A percentile compares a stretch with the other conserved stretches of the same genome.
Conservation (phyloP, 164 flowering plant genomes). For the Tinospora cordifolia region DNA sequence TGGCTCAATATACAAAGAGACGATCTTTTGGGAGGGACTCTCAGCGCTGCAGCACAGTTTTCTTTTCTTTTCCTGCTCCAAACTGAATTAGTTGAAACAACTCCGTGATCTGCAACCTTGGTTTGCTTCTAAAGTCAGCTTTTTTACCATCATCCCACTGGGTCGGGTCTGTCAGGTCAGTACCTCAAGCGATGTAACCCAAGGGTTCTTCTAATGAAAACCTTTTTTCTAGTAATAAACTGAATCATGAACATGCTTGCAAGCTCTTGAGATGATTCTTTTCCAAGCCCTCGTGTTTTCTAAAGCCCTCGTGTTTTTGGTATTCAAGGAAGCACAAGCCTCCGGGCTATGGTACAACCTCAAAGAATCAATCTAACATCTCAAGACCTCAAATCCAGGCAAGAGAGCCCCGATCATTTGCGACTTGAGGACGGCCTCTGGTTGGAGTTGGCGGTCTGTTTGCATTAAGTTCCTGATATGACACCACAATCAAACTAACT, state of each 20-base stretch:
- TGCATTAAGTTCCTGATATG: constrained; percentile 87
- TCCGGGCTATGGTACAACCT: constrained; percentile 5
- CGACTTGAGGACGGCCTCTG: constrained; percentile 92
- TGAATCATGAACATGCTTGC: constrained; percentile 8
- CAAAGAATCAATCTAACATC: constrained; percentile 17
- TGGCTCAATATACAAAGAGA: constrained; percentile 50
- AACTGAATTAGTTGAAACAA: constrained; percentile 4
- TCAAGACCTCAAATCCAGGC: constrained; percentile 71
- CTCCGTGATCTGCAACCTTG: constrained; percentile 20
- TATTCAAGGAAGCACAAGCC: constrained; percentile 26
- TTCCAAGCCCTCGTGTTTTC: constrained; percentile 25
- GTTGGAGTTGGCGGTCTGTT: constrained; percentile 99
- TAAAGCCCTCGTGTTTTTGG: constrained; percentile 27
- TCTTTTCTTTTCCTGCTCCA: background rate
- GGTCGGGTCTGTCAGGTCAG: background rate
- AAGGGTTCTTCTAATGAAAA: constrained; percentile 5
- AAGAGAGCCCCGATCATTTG: constrained; percentile 87
- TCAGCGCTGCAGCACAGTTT: constrained; percentile 14
- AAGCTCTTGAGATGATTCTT: background rate
- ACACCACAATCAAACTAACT: constrained; percentile 5
- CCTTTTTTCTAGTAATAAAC: background rate
- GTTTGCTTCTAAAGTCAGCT: background rate
- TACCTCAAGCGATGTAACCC: background rate
- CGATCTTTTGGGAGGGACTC: constrained; percentile 12
- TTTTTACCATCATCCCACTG: background rate